Evolutionary conservation across 1,284 basidiomycete species (phyloP).

Genomic region (Cryptococcus sp.): DNA sequence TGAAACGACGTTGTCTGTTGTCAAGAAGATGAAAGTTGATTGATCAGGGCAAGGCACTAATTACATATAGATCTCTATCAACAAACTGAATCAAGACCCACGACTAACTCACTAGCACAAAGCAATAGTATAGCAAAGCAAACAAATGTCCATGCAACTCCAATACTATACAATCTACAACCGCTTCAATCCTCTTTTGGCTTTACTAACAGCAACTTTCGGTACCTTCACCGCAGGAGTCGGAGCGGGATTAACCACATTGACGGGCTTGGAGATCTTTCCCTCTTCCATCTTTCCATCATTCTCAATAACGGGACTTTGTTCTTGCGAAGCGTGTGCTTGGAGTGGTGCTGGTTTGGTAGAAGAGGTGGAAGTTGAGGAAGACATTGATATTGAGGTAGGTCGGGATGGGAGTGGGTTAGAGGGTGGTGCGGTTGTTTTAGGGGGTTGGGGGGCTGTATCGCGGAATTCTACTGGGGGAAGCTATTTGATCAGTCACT

Average conservation of each 20-base stretch:
- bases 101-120: too few species aligned
- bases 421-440: conserved; percentile 8
- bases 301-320: conserved; percentile 20
- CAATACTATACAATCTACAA: too few species aligned
- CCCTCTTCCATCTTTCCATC: not conserved
- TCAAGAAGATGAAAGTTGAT: too few species aligned
- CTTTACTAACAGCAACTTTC: conserved; percentile 21
- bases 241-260: not conserved
- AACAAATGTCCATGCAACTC: too few species aligned
- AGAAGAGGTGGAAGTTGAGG: conserved; percentile 7
- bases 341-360: conserved; percentile 27
- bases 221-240: conserved; percentile 11
- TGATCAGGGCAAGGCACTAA: too few species aligned
- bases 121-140: too few species aligned
- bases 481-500: conserved; percentile 12
- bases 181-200: conserved; percentile 44
- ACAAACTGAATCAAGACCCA: too few species aligned
- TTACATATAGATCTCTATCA: too few species aligned
- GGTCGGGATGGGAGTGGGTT: conserved; percentile 4
- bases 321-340: conserved; percentile 29
- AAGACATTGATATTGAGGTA: conserved; percentile 5
- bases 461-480: conserved; percentile 29
- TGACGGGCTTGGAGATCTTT: not conserved
- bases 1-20: too few species aligned
- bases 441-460: conserved; percentile 3